These are phyloP conservation scores for Neospora caninum DNA, from an alignment of 169 alveolate species.

Conservation along the genomic window DNA sequence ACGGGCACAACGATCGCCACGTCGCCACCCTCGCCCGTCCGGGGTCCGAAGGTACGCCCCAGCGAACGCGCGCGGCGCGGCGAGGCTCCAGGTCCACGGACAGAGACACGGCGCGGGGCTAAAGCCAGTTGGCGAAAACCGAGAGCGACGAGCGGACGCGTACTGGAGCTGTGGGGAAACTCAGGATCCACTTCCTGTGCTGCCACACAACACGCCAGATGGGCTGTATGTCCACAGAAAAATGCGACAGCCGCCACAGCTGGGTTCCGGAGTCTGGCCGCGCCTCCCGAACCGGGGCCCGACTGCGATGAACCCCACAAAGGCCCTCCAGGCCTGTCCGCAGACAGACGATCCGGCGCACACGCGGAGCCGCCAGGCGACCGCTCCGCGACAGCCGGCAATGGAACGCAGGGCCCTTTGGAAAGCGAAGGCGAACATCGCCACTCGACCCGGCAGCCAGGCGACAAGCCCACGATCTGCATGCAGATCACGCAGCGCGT, in stretches of 20 bases:
- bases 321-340: neutral
- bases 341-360: neutral
- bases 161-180: neutral
- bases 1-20: too few species aligned
- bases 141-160: neutral
- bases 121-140: neutral
- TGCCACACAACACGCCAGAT: neutral
- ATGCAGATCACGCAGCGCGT: slow-evolving; percentile 3
- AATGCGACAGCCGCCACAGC: neutral
- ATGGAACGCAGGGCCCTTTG: neutral
- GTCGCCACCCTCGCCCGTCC: too few species aligned
- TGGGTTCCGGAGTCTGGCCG: neutral
- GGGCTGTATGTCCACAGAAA: slow-evolving; percentile 15
- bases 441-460: slow-evolving; percentile 14
- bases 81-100: neutral
- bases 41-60: neutral
- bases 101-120: neutral
- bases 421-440: neutral
- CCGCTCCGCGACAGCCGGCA: neutral
- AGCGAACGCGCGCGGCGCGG: neutral
- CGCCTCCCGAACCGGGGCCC: neutral
- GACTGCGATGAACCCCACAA: neutral
- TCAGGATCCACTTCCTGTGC: neutral
- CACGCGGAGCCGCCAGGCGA: neutral
- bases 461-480: neutral